phyloP scores from a whole-genome alignment of 768 basidiomycete genomes.

The Cystofilobasidium ferigula region DNA sequence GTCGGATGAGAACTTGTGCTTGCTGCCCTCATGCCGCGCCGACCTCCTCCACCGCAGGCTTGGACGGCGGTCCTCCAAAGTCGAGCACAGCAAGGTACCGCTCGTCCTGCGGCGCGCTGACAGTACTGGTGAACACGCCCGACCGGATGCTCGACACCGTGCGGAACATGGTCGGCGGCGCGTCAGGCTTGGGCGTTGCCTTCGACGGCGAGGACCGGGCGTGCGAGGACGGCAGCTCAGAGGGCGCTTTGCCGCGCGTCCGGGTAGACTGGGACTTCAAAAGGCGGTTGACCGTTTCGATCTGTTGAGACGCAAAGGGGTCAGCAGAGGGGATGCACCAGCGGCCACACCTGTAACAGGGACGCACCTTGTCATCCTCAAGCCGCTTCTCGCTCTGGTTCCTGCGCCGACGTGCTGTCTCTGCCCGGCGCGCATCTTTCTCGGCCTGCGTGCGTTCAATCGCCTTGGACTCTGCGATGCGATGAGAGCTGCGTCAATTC shows the following conservation, averaged over 20 bases:
- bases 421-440: constrained; percentile 10
- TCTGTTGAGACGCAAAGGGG: background rate
- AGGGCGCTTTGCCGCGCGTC: background rate
- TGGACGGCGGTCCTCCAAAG: no score
- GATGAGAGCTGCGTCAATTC: background rate
- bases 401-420: constrained; percentile 13
- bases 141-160: background rate
- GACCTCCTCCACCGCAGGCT: no score
- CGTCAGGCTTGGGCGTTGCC: background rate
- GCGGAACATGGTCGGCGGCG: constrained; percentile 11
- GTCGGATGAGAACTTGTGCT: no score
- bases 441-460: constrained; percentile 8
- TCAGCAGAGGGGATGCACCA: background rate
- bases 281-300: constrained; percentile 23
- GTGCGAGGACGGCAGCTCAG: background rate
- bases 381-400: constrained; percentile 23
- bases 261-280: constrained; percentile 12
- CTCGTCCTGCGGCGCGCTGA: constrained; percentile 4
- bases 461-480: constrained; percentile 12
- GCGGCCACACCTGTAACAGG: no score
- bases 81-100: background rate
- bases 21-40: no score
- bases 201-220: constrained; percentile 6
- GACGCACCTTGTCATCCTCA: constrained; percentile 20
- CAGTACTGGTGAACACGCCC: background rate